Base-by-base conservation (phyloP, 257 asterid species). In the Asclepias syriaca region DNA sequence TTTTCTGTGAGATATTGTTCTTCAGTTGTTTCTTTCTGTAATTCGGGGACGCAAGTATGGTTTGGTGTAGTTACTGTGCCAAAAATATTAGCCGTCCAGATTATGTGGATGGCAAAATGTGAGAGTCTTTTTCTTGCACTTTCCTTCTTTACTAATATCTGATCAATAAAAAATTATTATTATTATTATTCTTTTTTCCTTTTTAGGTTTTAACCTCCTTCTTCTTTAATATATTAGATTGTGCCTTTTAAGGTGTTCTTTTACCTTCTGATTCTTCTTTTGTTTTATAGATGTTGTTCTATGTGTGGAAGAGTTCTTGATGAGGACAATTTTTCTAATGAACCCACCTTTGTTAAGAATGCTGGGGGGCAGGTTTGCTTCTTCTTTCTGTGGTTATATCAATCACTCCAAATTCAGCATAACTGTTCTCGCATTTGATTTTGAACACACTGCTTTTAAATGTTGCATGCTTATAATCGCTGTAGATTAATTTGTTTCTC, bases 301-400 rank as follows among this genome's bases (percentile, higher is more conserved):
- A n/a, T 51, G 43, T 90, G 96, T 72, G 96, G 95, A 73, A 82
- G 77, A 80, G 95, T 90, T 72, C 81, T 87, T 4, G 85, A 79
- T 2, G 90, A 86, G 76, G 92, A 87, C 57, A 79, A 75, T 68
- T 90, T 86, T 55, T 67, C 89, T 1, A 74, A 70, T 70, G 95
- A 88, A 79, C 82, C 87, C 66, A 73, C 85, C 19, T 90, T 90
- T 80, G 79, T 79, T 3, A 90, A 90, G 80, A 73, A 78, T 65
- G 84, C 92, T 0, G 81, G 78, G 13, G 92, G 96, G 73, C 95
- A 87, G 92, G 94, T 90, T 70, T 77, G 81, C 32, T 69, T 67
- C 32, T 39, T 48, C 27, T 72, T 51, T 58, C 66, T 32, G 63
- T 5, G 19, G 51, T 58, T 67, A 21, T 29, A 55, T 57, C 48